Base-by-base conservation (phyloP, 2,329 filamentous ascomycete genomes). In the Madurella fahalii region DNA sequence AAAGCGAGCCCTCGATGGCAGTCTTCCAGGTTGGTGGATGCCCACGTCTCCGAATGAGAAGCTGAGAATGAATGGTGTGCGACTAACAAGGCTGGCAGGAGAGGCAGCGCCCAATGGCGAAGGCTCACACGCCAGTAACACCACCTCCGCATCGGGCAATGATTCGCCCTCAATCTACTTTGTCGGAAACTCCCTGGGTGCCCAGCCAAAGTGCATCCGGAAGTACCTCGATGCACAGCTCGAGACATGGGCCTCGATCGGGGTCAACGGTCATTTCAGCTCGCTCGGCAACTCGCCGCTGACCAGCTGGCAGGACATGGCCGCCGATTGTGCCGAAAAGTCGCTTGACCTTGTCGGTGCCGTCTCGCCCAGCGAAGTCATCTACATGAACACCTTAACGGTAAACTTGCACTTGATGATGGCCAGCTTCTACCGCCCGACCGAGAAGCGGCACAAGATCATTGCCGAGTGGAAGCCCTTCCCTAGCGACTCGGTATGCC, bases 381-480 rank as follows among this genome's bases (percentile, higher is more conserved):
- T 90, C 50, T 82, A 92, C 47, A 96, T 96, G 91, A 89, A 91
- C 68, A 92, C 88, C 0, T 72, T 96, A 64, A 95, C 89, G 2
- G 83, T 80, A 18, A 95, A 95, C 68, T 69, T 95, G 56, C 90
- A 95, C 69, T 71, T 95, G 15, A 75, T 94, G 65, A 84, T 95
- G 85, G 85, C 87, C 8, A 89, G 86, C 71, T 95, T 95, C 72
- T 95, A 93, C 72, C 77, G 74, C 50, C 90, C 90, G 0, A 86
- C 78, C 0, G 66, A 78, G 72, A 71, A 71, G 62, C 70, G 76
- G 40, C 86, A 87, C 73, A 94, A 93, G 74, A 87, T 95, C 59
- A 87, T 95, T 50, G 78, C 93, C n/a, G 90, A 96, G 70, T 89
- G 88, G 71, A 91, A 91, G 67, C 90, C 91, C 0, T 96, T 96